Conservation (phyloP, 768 basidiomycete genomes). For the Hygrocybe coccinea region DNA sequence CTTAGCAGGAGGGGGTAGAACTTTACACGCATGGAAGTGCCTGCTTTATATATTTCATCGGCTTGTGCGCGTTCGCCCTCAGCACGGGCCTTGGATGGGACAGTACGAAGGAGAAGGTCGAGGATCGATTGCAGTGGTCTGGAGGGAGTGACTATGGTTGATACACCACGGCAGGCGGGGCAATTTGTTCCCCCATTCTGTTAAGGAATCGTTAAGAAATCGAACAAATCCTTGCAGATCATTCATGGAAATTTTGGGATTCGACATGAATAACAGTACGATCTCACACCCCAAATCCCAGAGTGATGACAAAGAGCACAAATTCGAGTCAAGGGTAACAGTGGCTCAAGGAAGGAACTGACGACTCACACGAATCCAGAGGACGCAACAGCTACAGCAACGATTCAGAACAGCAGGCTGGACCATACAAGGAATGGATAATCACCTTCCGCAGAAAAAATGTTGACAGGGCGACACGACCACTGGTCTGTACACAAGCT, state of each 20-base stretch:
- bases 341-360: not conserved
- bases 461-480: constrained; percentile 82
- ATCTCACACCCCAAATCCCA: no score
- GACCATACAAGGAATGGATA: constrained; percentile 1
- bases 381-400: constrained; percentile 59
- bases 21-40: constrained; percentile 59
- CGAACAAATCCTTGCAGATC: not conserved
- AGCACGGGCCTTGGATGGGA: constrained; percentile 62
- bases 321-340: not conserved
- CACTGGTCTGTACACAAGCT: constrained; percentile 76
- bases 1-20: not conserved
- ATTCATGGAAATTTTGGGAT: not conserved
- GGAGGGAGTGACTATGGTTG: constrained; percentile 65
- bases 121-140: constrained; percentile 68
- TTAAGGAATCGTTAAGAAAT: constrained; percentile 15
- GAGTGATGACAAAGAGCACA: not conserved
- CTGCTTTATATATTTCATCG: constrained; percentile 69
- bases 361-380: constrained; percentile 79
- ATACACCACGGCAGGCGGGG: constrained; percentile 71
- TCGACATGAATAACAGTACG: no score
- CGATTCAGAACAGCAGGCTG: constrained; percentile 3
- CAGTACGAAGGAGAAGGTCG: constrained; percentile 65
- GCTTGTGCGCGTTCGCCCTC: constrained; percentile 74
- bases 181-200: constrained; percentile 85
- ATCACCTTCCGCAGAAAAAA: constrained; percentile 86